Evolutionary conservation across 352 stramenopile genomes (phyloP).

Genomic region (Pythium aristosporum): DNA sequence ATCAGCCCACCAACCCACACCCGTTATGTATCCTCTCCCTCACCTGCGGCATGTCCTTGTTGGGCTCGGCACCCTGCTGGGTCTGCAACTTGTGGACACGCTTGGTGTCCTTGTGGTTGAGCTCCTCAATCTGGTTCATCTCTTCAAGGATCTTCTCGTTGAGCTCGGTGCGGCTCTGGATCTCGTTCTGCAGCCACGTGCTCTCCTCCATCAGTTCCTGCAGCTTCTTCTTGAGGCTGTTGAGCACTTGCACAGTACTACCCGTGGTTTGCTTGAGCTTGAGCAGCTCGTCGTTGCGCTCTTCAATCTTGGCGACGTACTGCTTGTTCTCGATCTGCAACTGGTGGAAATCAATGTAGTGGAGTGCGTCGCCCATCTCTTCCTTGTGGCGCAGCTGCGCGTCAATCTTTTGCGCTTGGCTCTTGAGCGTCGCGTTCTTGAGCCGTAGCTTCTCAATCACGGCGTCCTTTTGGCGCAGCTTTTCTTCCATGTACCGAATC

Average conservation of each 20-base stretch:
- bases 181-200: conserved; percentile 79
- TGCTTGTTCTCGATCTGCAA: conserved; percentile 98
- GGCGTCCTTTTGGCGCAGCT: conserved; percentile 89
- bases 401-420: conserved; percentile 91
- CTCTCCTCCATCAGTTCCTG: conserved; percentile 85
- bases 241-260: conserved; percentile 89
- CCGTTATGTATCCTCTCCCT: background rate
- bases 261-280: conserved; percentile 90
- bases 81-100: conserved; percentile 57
- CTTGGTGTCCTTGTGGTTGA: conserved; percentile 69
- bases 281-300: conserved; percentile 93
- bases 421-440: conserved; percentile 94
- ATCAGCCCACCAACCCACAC: background rate
- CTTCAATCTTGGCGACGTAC: conserved; percentile 94
- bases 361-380: conserved; percentile 93
- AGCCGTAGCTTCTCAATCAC: conserved; percentile 93
- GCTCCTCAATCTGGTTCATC: conserved; percentile 59
- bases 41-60: conserved; percentile 84
- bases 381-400: conserved; percentile 92
- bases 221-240: conserved; percentile 90
- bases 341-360: conserved; percentile 97
- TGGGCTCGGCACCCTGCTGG: conserved; percentile 66
- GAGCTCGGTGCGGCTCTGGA: conserved; percentile 72
- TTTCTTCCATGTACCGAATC: conserved; percentile 95
- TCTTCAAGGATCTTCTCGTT: conserved; percentile 89